Percentiles rank a stretch among this genome's conserved stretches.
These are phyloP conservation scores for Calamus simplicifolius DNA, from an alignment of 176 grass and related monocot genomes.

Conservation along the genomic window DNA sequence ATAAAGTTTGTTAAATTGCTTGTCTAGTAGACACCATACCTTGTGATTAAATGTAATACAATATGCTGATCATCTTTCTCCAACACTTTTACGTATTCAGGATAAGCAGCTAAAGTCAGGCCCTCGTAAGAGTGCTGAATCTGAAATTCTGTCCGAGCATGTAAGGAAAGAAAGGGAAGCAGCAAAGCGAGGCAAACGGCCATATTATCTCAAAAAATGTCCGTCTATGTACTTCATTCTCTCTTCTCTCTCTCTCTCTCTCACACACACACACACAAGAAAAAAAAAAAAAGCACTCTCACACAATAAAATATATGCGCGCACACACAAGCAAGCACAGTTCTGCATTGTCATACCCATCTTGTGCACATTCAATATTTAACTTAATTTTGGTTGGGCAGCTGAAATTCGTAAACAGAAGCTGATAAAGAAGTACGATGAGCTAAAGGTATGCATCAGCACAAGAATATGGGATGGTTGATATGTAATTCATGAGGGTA, in stretches of 20 bases:
- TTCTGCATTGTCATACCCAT: too few relatives aligned
- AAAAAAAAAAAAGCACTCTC: too few relatives aligned
- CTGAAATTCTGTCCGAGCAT: slow-evolving; percentile 68
- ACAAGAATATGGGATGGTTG: not conserved
- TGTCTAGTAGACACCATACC: too few relatives aligned
- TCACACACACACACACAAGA: too few relatives aligned
- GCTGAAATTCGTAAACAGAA: slow-evolving; percentile 85
- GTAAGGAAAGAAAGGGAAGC: slow-evolving; percentile 91
- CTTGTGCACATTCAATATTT: not conserved
- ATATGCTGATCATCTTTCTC: not conserved
- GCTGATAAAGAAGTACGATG: slow-evolving; percentile 76
- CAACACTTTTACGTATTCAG: slow-evolving; percentile 22
- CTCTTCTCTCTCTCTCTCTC: not conserved
- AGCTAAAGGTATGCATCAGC: slow-evolving; percentile 62
- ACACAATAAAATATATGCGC: too few relatives aligned
- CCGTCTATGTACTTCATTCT: slow-evolving; percentile 1
- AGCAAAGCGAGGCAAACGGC: slow-evolving; percentile 57
- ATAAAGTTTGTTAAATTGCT: too few relatives aligned
- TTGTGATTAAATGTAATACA: too few relatives aligned
- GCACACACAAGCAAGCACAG: too few relatives aligned
- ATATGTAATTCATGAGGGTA: not conserved
- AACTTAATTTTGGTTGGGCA: slow-evolving; percentile 39
- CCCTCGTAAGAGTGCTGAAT: slow-evolving; percentile 47
- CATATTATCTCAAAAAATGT: slow-evolving; percentile 98
- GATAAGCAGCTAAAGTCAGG: slow-evolving; percentile 81